Evolutionary conservation across 1,284 basidiomycete genomes (phyloP), one percentile per base, ranked within the genome.

Genomic region (Rhodotorula sp.): DNA sequence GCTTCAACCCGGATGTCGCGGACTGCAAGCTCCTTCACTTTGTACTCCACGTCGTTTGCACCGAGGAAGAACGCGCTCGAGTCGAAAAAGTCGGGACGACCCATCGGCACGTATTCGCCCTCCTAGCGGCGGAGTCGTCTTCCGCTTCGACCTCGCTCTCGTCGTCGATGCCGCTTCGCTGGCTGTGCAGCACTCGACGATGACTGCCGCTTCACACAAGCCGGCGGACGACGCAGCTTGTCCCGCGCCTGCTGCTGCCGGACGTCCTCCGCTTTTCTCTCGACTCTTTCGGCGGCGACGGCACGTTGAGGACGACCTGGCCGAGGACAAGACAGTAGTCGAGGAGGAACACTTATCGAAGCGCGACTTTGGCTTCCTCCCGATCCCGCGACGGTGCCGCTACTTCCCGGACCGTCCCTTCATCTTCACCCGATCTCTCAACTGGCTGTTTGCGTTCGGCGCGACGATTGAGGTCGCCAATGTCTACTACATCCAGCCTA

Each of bases 401-500:
- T 86, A 88, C 76, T 81, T 88, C 34, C 80, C 85, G 75, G 83
- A 9, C 81, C 81, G 50, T 85, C 86, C 87, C 0, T 86, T 85
- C 60, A 81, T 85, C 55, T 89, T 89, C 76, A 87, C 87, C 1
- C 64, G 86, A 30, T 57, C 84, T 59, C 80, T 89, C 68, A 89
- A 89, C 65, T 75, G 79, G 22, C 82, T 86, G 0, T 89, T 91
- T 73, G 88, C 87, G 18, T 80, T 88, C 65, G 86, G 84, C 28
- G 86, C 87, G 74, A 89, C 88, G n/a, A 84, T 86, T 72, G 76
- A 60, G 1, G 61, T 64, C 34, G 83, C 85, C 26, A 90, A 89
- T 72, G 76, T 89, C 59, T 90, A 89, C 76, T 90, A 89, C 72
- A 86, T 86, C 69, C 88, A 88, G 79, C 88, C 89, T 0, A 79